phyloP scores from a whole-genome alignment of 768 basidiomycete genomes.

The Kwoniella sp. region DNA sequence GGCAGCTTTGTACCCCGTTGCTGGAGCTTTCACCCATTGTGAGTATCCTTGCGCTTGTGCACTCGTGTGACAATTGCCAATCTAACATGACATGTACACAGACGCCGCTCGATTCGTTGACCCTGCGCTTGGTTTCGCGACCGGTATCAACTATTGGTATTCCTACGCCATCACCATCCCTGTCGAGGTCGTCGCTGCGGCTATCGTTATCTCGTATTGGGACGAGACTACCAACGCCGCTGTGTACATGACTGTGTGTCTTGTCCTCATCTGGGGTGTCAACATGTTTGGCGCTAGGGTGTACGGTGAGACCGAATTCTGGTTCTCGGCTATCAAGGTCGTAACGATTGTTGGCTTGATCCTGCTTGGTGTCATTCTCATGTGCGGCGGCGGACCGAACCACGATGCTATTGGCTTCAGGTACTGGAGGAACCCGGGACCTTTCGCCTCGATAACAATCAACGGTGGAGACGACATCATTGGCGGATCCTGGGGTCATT shows the following conservation, averaged over 20 bases:
- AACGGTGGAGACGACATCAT: conserved; percentile 39
- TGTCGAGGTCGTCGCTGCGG: conserved; percentile 45
- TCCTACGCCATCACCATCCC: conserved; percentile 55
- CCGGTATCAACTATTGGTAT: conserved; percentile 53
- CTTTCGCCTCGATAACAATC: conserved; percentile 38
- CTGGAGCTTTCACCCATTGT: conserved; percentile 35
- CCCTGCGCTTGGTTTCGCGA: conserved; percentile 56
- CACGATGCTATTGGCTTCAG: conserved; percentile 54
- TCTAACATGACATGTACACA: not conserved
- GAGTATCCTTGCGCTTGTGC: not conserved
- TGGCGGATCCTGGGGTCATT: conserved; percentile 42
- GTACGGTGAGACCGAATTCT: conserved; percentile 65
- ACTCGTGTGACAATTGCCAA: not conserved
- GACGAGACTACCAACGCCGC: conserved; percentile 46
- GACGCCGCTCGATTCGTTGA: conserved; percentile 60
- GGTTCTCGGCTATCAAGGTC: conserved; percentile 61
- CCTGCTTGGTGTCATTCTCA: conserved; percentile 54
- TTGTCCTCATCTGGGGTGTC: conserved; percentile 54
- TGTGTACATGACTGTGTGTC: conserved; percentile 57
- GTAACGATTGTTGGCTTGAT: conserved; percentile 59
- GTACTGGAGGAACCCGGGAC: conserved; percentile 52
- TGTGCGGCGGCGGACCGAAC: conserved; percentile 53
- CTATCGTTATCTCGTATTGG: conserved; percentile 55
- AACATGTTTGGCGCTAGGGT: conserved; percentile 57
- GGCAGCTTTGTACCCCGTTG: conserved; percentile 55